Evolutionary conservation across 345 rosid species (phyloP).

Genomic region (Toxicodendron radicans): DNA sequence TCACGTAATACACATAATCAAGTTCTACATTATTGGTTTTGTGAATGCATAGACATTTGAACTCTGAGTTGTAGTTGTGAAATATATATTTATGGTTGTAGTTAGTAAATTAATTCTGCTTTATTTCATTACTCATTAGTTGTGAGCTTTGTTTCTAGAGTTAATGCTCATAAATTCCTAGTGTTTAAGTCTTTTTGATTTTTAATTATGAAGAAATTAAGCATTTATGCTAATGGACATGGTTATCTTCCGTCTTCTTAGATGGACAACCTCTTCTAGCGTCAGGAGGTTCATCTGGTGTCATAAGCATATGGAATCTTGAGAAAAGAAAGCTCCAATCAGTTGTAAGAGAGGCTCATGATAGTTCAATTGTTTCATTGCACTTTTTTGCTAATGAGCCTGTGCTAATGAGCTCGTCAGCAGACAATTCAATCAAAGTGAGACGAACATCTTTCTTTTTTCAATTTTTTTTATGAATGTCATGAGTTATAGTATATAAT

Average conservation of each 20-base stretch:
- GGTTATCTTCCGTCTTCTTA: slow-evolving; percentile 20
- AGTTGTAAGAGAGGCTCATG: slow-evolving; percentile 91
- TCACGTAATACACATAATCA: not conserved
- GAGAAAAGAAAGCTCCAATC: slow-evolving; percentile 88
- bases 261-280: slow-evolving; percentile 98
- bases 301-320: slow-evolving; percentile 96
- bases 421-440: slow-evolving; percentile 96
- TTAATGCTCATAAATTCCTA: not conserved
- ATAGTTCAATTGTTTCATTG: slow-evolving; percentile 70
- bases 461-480: slow-evolving; percentile 3
- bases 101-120: not conserved
- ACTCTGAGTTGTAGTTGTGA: not conserved
- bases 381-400: slow-evolving; percentile 95
- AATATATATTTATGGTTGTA: not conserved
- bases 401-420: slow-evolving; percentile 88
- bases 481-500: not conserved
- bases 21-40: not conserved
- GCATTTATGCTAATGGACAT: slow-evolving; percentile 14
- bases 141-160: not conserved
- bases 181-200: not conserved
- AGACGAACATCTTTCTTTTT: slow-evolving; percentile 14
- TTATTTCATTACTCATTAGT: not conserved
- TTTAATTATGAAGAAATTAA: slow-evolving; percentile 5
- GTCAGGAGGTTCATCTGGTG: slow-evolving; percentile 93
- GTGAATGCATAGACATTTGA: slow-evolving; percentile 7